Evolutionary conservation across 768 basidiomycete genomes (phyloP).

Genomic region (Lentinula guzmanii): DNA sequence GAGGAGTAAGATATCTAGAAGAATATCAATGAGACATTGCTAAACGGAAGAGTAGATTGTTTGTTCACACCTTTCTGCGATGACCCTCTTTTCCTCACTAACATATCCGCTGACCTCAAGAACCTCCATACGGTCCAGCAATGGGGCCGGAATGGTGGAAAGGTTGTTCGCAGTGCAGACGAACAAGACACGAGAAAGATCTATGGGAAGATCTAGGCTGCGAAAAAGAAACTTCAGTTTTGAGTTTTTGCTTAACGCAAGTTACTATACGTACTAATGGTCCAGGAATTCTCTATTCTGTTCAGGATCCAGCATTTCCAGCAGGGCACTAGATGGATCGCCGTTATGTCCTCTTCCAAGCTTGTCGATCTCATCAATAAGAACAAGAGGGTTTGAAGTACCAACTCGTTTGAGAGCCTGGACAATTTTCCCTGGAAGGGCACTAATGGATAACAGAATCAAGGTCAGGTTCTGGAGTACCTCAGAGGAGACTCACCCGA

Average conservation of each 20-base stretch:
- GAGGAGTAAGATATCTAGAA: constrained; percentile 73
- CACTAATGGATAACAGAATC: constrained; percentile 34
- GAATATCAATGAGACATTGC: background rate
- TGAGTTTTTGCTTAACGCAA: background rate
- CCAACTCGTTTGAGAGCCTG: constrained; percentile 91
- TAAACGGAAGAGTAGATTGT: background rate
- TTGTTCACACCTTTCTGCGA: constrained; percentile 52
- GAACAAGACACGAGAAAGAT: constrained; percentile 92
- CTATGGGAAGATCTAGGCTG: constrained; percentile 95
- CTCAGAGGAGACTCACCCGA: constrained; percentile 50
- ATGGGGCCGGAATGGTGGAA: constrained; percentile 89
- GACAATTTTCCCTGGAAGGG: constrained; percentile 91
- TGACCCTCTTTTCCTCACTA: constrained; percentile 85
- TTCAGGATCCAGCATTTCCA: constrained; percentile 94
- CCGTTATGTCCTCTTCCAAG: constrained; percentile 89
- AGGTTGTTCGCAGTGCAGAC: constrained; percentile 97
- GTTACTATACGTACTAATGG: constrained; percentile 69
- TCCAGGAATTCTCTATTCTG: constrained; percentile 94
- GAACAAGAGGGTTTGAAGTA: constrained; percentile 88
- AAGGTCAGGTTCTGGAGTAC: background rate
- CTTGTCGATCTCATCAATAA: constrained; percentile 97
- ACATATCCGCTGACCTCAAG: constrained; percentile 94
- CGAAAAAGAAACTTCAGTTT: background rate
- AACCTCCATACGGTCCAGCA: constrained; percentile 95
- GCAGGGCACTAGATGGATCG: constrained; percentile 83